phyloP scores from a whole-genome alignment of 139 green algal genomes.

The Micromonas pusilla region DNA sequence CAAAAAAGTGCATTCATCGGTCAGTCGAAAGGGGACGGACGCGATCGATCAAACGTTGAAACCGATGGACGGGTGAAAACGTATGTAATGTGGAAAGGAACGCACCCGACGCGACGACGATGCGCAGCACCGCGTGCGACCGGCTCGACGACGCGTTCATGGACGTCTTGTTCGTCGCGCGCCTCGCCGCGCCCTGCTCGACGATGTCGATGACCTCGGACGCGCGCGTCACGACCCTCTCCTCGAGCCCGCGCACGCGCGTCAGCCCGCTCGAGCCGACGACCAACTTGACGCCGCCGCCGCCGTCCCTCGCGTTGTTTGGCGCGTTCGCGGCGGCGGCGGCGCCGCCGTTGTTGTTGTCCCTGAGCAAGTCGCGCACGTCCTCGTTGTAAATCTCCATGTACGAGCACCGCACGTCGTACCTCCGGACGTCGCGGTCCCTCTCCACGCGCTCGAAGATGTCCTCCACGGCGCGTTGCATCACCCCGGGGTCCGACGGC shows the following conservation, averaged over 20 bases:
- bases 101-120: slow-evolving; percentile 72
- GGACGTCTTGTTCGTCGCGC: slow-evolving; percentile 67
- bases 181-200: slow-evolving; percentile 46
- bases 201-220: slow-evolving; percentile 57
- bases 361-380: slow-evolving; percentile 74
- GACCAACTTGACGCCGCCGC: slow-evolving; percentile 6
- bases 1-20: too few species aligned
- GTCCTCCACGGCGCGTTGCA: slow-evolving; percentile 42
- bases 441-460: slow-evolving; percentile 38
- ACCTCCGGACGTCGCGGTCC: slow-evolving; percentile 62
- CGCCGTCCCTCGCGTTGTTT: slow-evolving; percentile 50
- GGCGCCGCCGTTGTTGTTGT: slow-evolving; percentile 36
- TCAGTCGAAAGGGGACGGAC: too few species aligned
- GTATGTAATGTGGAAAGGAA: slow-evolving; percentile 53
- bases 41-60: slow-evolving; percentile 85
- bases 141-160: slow-evolving; percentile 82
- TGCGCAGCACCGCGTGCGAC: slow-evolving; percentile 84
- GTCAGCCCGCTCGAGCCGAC: neutral
- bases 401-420: slow-evolving; percentile 74
- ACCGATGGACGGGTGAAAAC: slow-evolving; percentile 34
- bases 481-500: slow-evolving; percentile 59
- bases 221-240: slow-evolving; percentile 41
- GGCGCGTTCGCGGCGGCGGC: too few species aligned
- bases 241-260: slow-evolving; percentile 12
- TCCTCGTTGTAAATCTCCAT: slow-evolving; percentile 93